Evolutionary conservation across 225 moss, liverwort and hornwort species (phyloP), one percentile per base, ranked within the genome.

Genomic region (Asterella californica): DNA sequence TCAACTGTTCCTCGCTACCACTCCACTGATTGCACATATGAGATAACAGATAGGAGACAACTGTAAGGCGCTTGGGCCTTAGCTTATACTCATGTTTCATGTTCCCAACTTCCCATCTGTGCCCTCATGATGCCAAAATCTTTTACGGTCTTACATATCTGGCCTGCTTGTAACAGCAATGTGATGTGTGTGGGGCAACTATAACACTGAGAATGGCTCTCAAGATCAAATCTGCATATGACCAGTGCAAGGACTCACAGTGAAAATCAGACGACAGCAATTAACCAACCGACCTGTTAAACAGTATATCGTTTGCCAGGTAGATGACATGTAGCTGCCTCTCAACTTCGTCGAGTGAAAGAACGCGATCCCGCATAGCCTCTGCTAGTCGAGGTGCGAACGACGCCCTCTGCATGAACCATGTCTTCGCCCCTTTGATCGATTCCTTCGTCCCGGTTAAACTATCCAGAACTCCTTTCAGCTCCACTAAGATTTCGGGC

Each of bases 331-430:
- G 90, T 59, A 99, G 87, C 85, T 95, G 99, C 81, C 92, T 91
- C 62, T 99, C 99, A 74, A 99, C 95, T 78, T 99, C 99, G 25
- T 99, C 99, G 65, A 91, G 82, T 9, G 85, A 84, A 67, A 99
- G 82, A 80, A 95, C 89, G 48, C 93, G 89, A 66, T 99, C 95
- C 74, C 89, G 90, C 88, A 99, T 82, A 61, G 88, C 87, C 83
- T 93, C 99, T 34, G 95, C 99, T 62, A 99, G 79, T 54, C 87
- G 85, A 82, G 93, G 89, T 72, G 86, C 92, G 79, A 87, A 99
- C 15, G 91, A 79, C 69, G 84, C 86, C 83, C 99, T 90, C 84
- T 95, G 94, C 99, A 95, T 93, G 78, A 95, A 99, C 99, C 99
- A 99, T 54, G 83, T 80, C 77, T 95, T 99, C 33, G 99, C 95